Evolutionary conservation across 2,329 filamentous ascomycete species (phyloP).

Genomic region (Fusarium compactum): DNA sequence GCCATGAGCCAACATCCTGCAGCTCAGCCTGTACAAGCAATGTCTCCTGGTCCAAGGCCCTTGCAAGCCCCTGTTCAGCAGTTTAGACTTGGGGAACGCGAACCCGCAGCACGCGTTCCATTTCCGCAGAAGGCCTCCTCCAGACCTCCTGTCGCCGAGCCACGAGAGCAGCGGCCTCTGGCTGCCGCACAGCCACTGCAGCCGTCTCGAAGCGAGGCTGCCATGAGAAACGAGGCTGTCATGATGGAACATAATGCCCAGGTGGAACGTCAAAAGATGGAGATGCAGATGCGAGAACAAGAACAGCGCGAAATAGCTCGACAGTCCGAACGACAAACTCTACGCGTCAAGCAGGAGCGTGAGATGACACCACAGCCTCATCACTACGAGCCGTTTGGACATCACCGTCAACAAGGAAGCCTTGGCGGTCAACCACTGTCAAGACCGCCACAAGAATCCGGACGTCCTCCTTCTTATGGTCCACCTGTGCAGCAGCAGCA

Average conservation of each 20-base stretch:
- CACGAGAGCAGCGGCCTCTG: conserved; percentile 52
- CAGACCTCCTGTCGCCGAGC: conserved; percentile 50
- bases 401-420: conserved; percentile 56
- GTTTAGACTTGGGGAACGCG: conserved; percentile 56
- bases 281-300: conserved; percentile 49
- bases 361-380: conserved; percentile 56
- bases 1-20: conserved; percentile 53
- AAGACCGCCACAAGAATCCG: conserved; percentile 58
- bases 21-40: conserved; percentile 57
- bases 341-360: conserved; percentile 63
- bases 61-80: conserved; percentile 57
- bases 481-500: conserved; percentile 52
- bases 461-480: conserved; percentile 54
- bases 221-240: conserved; percentile 51
- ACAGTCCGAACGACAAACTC: conserved; percentile 49
- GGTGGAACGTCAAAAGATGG: conserved; percentile 51
- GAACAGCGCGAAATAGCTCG: conserved; percentile 47
- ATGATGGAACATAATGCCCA: conserved; percentile 48
- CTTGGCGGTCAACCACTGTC: conserved; percentile 54
- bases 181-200: conserved; percentile 53
- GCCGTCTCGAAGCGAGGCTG: conserved; percentile 50
- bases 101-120: conserved; percentile 54
- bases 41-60: conserved; percentile 61
- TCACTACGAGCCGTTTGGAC: conserved; percentile 60
- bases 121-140: conserved; percentile 56